These are phyloP conservation scores for Lactarius indigo DNA, from an alignment of 768 basidiomycete species.

Conservation along the genomic window DNA sequence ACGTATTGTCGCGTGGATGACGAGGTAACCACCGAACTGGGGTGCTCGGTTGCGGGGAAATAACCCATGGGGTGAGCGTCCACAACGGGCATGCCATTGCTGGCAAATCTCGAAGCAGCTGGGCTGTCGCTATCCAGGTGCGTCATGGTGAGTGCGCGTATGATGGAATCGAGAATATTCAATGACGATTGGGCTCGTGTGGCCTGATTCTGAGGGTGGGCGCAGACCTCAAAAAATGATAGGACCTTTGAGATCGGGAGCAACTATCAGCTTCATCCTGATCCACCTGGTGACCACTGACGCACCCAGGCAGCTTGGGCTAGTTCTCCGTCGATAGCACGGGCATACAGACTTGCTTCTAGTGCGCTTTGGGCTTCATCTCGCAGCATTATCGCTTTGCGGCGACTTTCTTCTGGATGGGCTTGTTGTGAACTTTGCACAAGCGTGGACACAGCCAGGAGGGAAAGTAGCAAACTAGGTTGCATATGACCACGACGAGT, in stretches of 20 bases:
- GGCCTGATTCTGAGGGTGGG: slow-evolving; percentile 58
- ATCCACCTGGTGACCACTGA: not conserved
- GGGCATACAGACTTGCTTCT: slow-evolving; percentile 66
- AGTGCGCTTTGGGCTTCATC: slow-evolving; percentile 68
- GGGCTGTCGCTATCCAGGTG: slow-evolving; percentile 55
- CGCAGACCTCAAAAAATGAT: slow-evolving; percentile 67
- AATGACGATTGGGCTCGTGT: slow-evolving; percentile 55
- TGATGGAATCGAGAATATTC: slow-evolving; percentile 62
- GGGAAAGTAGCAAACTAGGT: slow-evolving; percentile 59
- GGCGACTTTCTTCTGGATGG: slow-evolving; percentile 46
- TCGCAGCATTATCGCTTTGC: slow-evolving; percentile 54
- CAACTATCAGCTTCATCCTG: not conserved
- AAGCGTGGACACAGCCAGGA: slow-evolving; percentile 63
- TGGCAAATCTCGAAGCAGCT: slow-evolving; percentile 15
- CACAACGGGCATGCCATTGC: slow-evolving; percentile 15
- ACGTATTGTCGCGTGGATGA: slow-evolving; percentile 1
- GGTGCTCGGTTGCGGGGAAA: not conserved
- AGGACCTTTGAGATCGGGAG: slow-evolving; percentile 45
- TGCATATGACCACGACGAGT: slow-evolving; percentile 52
- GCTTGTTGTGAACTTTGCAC: slow-evolving; percentile 67
- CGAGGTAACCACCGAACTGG: not conserved
- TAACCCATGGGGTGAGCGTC: slow-evolving; percentile 5
- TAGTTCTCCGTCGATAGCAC: slow-evolving; percentile 70
- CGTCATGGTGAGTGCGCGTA: slow-evolving; percentile 58
- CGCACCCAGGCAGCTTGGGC: slow-evolving; percentile 76